Evolutionary conservation across 2,329 filamentous ascomycete genomes (phyloP).

Genomic region (Neoscytalidium dimidiatum): DNA sequence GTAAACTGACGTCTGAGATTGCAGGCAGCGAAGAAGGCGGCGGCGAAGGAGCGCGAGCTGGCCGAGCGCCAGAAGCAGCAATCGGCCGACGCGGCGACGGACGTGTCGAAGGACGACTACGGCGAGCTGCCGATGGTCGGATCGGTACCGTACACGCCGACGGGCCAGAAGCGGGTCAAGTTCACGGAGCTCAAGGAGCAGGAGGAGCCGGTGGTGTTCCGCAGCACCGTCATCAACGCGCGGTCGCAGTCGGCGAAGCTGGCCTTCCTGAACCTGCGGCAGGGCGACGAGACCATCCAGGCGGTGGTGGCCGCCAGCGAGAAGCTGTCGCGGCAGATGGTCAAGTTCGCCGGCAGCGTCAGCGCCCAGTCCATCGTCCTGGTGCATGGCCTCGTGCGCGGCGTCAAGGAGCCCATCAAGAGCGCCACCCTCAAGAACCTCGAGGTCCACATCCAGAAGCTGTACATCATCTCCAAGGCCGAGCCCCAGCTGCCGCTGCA

Average conservation of each 20-base stretch:
- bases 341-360: constrained; percentile 81
- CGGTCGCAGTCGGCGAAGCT: constrained; percentile 89
- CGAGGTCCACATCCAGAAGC: constrained; percentile 86
- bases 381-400: constrained; percentile 78
- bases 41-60: constrained; percentile 53
- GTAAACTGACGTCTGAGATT: constrained; percentile 20
- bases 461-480: constrained; percentile 73
- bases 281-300: constrained; percentile 76
- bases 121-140: constrained; percentile 66
- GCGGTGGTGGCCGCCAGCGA: constrained; percentile 69
- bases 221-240: constrained; percentile 83
- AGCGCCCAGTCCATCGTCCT: constrained; percentile 80
- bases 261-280: constrained; percentile 83
- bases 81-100: constrained; percentile 64
- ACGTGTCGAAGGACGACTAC: constrained; percentile 76
- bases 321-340: constrained; percentile 79
- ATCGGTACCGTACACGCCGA: constrained; percentile 53
- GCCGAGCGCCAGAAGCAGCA: constrained; percentile 55
- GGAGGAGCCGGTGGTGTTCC: constrained; percentile 64
- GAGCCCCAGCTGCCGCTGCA: constrained; percentile 63
- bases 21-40: constrained; percentile 44
- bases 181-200: constrained; percentile 47
- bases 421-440: constrained; percentile 77
- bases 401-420: constrained; percentile 84
- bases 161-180: constrained; percentile 57